Evolutionary conservation across 2,329 filamentous ascomycete genomes (phyloP), one percentile per base, ranked within the genome.

Genomic region (Plectosphaerella cucumerina): DNA sequence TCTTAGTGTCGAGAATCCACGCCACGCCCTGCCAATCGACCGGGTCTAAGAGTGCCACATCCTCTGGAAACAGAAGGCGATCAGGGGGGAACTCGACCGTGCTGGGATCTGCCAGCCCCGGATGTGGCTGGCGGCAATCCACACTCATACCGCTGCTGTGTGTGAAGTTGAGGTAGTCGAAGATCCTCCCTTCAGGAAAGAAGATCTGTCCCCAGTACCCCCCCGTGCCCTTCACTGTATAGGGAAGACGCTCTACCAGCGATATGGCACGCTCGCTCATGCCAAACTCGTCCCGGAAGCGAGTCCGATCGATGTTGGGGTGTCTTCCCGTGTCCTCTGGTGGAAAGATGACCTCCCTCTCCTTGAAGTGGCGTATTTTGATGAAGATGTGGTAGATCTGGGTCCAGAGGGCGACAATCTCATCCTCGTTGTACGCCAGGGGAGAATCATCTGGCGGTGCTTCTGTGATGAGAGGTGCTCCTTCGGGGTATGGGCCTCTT

Each of bases 31-130:
- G n/a, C n/a, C n/a, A 42, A 12, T 42, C n/a, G 2, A 18, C 18
- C 10, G 39, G 8, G n/a, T 6, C n/a, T 20, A 47, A 14, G 5
- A 47, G 20, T 3, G 44, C 33, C 10, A 47, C 34, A 11, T 47
- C 45, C 5, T 47, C 33, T 6, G 45, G 33, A 10, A 47, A 18
- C 3, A 39, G 18, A 9, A 18, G 18, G 20, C 18, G n/a, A 6
- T 37, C 17, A 6, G 17, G 35, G 22, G 48, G 50, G 20, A 49
- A 50, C 12, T 52, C 58, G 10, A 57, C 50, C 42, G 63, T 62
- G 50, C 6, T 18, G 17, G 6, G 10, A n/a, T 18, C 15, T 42
- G 20, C 20, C 17, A 20, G 12, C 6, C 10, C 8, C 6, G 5
- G 35, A 37, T 37, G 14, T 6, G 35, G 35, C 15, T 37, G 10